A percentile compares a stretch with the other conserved stretches of the same genome.
Evolutionary conservation across 306 rosid species (phyloP).

Genomic region (Senna tora): DNA sequence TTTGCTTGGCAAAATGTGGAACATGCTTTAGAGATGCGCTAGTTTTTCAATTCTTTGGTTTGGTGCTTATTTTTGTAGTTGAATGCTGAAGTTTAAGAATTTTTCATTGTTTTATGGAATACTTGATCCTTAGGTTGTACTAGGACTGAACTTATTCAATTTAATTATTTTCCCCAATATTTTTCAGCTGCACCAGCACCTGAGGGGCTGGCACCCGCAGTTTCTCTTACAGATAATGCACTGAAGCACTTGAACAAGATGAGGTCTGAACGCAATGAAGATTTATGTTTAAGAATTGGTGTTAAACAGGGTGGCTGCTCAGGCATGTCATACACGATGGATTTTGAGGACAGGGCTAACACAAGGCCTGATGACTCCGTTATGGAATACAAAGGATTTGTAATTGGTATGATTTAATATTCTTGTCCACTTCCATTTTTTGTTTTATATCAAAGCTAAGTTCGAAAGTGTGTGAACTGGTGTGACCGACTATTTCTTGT

Average conservation of each 20-base stretch:
- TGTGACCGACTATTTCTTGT: neutral
- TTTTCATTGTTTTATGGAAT: conserved; percentile 3
- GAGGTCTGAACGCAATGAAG: conserved; percentile 75
- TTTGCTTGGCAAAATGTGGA: neutral
- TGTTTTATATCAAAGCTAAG: conserved; percentile 6
- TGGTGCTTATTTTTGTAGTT: neutral
- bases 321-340: conserved; percentile 97
- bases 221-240: conserved; percentile 68
- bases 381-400: conserved; percentile 81
- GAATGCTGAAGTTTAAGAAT: neutral
- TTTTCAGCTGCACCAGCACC: conserved; percentile 50
- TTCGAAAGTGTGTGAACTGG: neutral
- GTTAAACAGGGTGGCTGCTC: conserved; percentile 99
- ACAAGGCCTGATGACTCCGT: conserved; percentile 81
- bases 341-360: conserved; percentile 75
- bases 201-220: conserved; percentile 47
- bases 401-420: conserved; percentile 62
- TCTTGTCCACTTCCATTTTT: conserved; percentile 2
- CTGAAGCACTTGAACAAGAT: conserved; percentile 89
- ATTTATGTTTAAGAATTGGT: conserved; percentile 90
- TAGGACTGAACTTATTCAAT: neutral
- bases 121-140: neutral
- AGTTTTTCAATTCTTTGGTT: neutral
- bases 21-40: neutral
- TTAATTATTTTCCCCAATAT: conserved; percentile 10